Conservation (phyloP, 2,329 filamentous ascomycete genomes). For the Sordariomycetes sp. region DNA sequence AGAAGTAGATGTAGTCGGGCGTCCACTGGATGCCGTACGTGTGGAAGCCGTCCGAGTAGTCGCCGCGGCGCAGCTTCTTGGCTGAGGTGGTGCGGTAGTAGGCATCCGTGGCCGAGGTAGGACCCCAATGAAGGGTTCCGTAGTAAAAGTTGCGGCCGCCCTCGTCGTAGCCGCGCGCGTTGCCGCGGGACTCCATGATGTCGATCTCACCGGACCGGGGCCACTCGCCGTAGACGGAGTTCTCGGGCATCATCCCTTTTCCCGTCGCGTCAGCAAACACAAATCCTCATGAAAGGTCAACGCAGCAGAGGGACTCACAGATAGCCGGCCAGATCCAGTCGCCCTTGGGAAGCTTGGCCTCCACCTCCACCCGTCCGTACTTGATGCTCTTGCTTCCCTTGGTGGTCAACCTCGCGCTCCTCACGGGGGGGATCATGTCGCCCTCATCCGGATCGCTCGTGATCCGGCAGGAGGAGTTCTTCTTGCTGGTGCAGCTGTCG, state of each 20-base stretch:
- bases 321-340: constrained; percentile 47
- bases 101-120: constrained; percentile 15
- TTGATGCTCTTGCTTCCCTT: constrained; percentile 31
- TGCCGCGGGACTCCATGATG: constrained; percentile 39
- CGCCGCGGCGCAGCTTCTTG: constrained; percentile 21
- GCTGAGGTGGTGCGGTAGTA: constrained; percentile 23
- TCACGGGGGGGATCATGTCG: constrained; percentile 37
- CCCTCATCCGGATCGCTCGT: constrained; percentile 27
- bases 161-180: constrained; percentile 24
- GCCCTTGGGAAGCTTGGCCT: constrained; percentile 40
- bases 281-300: neutral
- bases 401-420: constrained; percentile 38
- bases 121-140: constrained; percentile 38
- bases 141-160: constrained; percentile 33
- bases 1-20: constrained; percentile 42
- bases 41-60: constrained; percentile 33
- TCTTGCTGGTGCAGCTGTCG: constrained; percentile 30
- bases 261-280: neutral
- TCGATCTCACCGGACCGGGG: constrained; percentile 44
- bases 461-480: constrained; percentile 24
- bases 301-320: constrained; percentile 11
- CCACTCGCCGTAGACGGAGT: constrained; percentile 38
- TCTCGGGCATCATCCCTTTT: constrained; percentile 38
- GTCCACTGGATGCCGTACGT: constrained; percentile 46
- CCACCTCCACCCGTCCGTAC: constrained; percentile 43